Evolutionary conservation across 768 basidiomycete genomes (phyloP).

Genomic region (Rhodocollybia butyracea): DNA sequence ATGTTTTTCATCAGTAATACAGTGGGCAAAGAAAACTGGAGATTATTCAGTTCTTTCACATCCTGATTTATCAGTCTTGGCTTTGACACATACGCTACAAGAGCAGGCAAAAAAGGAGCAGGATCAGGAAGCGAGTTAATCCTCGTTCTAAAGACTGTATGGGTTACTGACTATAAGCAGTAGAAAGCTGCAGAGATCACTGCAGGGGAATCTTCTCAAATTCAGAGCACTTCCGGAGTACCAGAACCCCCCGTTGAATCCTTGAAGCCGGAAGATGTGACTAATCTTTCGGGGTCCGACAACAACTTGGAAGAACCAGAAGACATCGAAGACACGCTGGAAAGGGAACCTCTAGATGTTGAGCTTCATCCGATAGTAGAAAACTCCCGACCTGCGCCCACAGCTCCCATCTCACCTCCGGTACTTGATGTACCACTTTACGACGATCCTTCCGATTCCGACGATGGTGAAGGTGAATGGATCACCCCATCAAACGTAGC

Average conservation of each 20-base stretch:
- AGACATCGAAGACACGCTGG: neutral
- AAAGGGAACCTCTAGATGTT: conserved; percentile 35
- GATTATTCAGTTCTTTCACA: conserved; percentile 91
- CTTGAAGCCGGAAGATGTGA: conserved; percentile 3
- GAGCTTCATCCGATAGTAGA: conserved; percentile 36
- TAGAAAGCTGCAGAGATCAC: conserved; percentile 19
- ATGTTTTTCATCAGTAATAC: conserved; percentile 57
- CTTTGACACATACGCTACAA: conserved; percentile 80
- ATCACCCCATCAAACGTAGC: conserved; percentile 89
- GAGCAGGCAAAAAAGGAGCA: conserved; percentile 43
- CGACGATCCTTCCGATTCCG: conserved; percentile 74
- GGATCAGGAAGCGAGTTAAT: conserved; percentile 24
- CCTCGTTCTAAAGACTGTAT: neutral
- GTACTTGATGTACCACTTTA: conserved; percentile 42
- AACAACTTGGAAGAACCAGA: conserved; percentile 15
- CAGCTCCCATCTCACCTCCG: conserved; percentile 17
- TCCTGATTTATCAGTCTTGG: conserved; percentile 87
- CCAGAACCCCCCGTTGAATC: neutral
- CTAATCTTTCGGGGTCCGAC: neutral
- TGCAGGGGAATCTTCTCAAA: neutral
- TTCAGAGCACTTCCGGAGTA: neutral
- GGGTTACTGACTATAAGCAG: conserved; percentile 19
- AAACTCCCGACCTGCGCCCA: conserved; percentile 13
- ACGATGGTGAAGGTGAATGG: conserved; percentile 93
- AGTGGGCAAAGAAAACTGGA: conserved; percentile 92